These are phyloP conservation scores for Aureobasidium melanogenum DNA, from an alignment of 2,329 filamentous ascomycete species.

Conservation along the genomic window DNA sequence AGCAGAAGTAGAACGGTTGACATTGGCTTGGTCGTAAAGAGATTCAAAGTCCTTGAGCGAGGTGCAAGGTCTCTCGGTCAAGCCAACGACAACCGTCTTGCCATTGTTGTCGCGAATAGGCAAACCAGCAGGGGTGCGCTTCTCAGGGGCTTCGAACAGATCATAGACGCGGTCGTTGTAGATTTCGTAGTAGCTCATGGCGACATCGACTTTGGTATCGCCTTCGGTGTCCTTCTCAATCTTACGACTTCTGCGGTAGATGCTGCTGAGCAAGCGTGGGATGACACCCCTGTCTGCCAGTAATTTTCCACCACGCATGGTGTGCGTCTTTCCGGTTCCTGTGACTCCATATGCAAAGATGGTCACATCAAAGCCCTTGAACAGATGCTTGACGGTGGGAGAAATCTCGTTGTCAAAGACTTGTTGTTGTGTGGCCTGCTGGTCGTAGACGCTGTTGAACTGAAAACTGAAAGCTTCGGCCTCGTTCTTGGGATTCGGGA, in stretches of 20 bases:
- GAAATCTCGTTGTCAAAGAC: conserved; percentile 86
- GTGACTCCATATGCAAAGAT: conserved; percentile 92
- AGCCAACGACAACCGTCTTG: conserved; percentile 76
- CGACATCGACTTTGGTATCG: conserved; percentile 61
- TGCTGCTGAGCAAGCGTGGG: conserved; percentile 70
- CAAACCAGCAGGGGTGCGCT: conserved; percentile 70
- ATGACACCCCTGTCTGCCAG: conserved; percentile 82
- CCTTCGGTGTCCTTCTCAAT: conserved; percentile 69
- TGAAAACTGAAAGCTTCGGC: conserved; percentile 86
- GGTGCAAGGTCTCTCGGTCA: conserved; percentile 73
- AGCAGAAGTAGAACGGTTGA: conserved; percentile 77
- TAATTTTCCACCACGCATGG: conserved; percentile 85
- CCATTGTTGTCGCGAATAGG: conserved; percentile 78
- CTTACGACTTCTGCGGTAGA: conserved; percentile 80
- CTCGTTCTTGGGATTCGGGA: conserved; percentile 90
- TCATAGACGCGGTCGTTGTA: conserved; percentile 96
- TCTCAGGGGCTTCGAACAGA: conserved; percentile 78
- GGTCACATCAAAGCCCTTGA: conserved; percentile 79
- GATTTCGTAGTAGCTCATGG: conserved; percentile 89
- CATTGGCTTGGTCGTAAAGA: conserved; percentile 85
- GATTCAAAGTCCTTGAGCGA: conserved; percentile 84
- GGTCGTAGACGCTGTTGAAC: conserved; percentile 88
- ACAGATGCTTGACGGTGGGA: conserved; percentile 83
- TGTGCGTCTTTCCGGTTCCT: conserved; percentile 90
- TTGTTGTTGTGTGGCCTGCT: conserved; percentile 69